Percentiles rank a stretch among this genome's conserved stretches.
phyloP scores from a whole-genome alignment of 768 basidiomycete species.

The Pleurotus ostreatus region DNA sequence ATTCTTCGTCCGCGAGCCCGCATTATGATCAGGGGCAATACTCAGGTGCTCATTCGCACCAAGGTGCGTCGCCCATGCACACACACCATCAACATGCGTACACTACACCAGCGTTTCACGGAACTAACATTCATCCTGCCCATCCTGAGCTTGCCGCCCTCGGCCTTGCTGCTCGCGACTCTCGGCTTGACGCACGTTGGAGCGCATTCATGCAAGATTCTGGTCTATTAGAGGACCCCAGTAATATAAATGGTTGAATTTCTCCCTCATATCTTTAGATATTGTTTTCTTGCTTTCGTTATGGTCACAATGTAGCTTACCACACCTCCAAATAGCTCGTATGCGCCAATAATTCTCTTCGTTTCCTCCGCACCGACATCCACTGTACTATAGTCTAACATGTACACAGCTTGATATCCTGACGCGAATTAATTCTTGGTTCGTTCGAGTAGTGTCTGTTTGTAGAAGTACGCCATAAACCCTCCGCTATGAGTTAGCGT shows the following conservation, averaged over 20 bases:
- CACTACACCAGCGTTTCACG: conserved; percentile 2
- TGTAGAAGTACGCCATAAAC: conserved; percentile 73
- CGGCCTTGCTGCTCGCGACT: conserved; percentile 55
- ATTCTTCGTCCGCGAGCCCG: no score
- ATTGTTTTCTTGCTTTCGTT: no score
- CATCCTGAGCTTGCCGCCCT: conserved; percentile 51
- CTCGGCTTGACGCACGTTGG: conserved; percentile 55
- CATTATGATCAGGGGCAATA: neutral
- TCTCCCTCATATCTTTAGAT: neutral
- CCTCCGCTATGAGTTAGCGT: conserved; percentile 62
- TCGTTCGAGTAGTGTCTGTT: conserved; percentile 44
- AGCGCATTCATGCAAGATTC: conserved; percentile 59
- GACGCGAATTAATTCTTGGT: neutral
- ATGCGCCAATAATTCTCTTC: no score
- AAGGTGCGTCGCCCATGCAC: conserved; percentile 1
- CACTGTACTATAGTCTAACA: no score
- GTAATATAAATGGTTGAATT: conserved; percentile 14
- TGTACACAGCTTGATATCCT: no score
- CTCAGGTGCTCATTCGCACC: neutral
- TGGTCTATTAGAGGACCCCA: conserved; percentile 31
- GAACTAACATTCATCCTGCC: conserved; percentile 19
- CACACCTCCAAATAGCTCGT: no score
- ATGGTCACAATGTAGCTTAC: no score
- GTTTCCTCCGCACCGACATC: no score
- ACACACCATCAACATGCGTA: conserved; percentile 11